phyloP scores from a whole-genome alignment of 2,329 filamentous ascomycete species.

The Chrysoporthe deuterocubensis region DNA sequence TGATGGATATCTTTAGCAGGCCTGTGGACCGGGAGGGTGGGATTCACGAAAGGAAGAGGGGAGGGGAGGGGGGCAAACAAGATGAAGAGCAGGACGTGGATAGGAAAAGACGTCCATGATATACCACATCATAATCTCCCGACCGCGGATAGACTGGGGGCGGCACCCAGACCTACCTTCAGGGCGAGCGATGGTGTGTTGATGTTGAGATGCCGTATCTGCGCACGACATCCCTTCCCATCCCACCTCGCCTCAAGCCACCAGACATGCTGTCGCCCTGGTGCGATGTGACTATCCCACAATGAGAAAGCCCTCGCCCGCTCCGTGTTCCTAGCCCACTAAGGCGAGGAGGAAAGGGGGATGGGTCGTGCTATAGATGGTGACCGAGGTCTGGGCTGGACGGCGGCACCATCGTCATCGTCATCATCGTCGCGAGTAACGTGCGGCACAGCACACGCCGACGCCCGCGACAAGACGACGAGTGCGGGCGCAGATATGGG shows the following conservation, averaged over 20 bases:
- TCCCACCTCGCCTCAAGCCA: background rate
- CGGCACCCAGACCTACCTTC: background rate
- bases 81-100: background rate
- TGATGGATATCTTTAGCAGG: slow-evolving; percentile 15
- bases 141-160: background rate
- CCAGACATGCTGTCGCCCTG: background rate
- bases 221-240: background rate
- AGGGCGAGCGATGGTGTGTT: background rate
- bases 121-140: background rate
- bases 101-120: background rate
- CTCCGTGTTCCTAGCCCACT: background rate
- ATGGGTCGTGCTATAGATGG: background rate
- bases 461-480: background rate
- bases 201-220: background rate
- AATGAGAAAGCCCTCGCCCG: background rate
- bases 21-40: background rate
- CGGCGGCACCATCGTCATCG: background rate
- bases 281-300: background rate
- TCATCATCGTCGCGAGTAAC: background rate
- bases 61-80: background rate
- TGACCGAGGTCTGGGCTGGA: background rate
- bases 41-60: background rate
- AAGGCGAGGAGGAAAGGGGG: background rate
- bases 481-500: background rate
- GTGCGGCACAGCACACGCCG: background rate